Evolutionary conservation across 306 rosid genomes (phyloP), one percentile per base, ranked within the genome.

Genomic region (Betula pendula): DNA sequence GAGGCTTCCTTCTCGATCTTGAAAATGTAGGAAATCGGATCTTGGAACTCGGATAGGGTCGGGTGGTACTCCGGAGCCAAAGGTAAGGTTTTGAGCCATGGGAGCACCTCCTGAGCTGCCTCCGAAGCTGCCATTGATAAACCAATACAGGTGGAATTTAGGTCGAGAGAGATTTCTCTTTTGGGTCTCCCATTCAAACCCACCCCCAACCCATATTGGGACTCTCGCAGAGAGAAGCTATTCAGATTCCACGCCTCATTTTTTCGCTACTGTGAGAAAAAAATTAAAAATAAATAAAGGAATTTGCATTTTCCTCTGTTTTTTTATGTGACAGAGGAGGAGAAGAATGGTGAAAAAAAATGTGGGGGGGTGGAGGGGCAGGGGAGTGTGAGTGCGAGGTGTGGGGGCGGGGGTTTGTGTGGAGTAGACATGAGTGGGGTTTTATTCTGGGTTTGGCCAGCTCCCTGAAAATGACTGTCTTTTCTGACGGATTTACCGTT

Each of bases 1-100:
- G 98, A 96, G 7, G 99, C 99, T 72, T 96, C 96, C 53, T 92
- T 93, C 83, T 96, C 99, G 96, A 96, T 96, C 91, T 96, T 96
- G 81, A 89, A 96, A 87, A 96, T 96, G 96, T 96, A 96, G 5
- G 88, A 84, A 80, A 96, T 96, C 71, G 99, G 99, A 93, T 96
- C 99, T 84, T 91, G 94, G 73, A 96, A 96, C 90, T 96, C 99
- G 0, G 96, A 84, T 19, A 81, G 52, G 29, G 79, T 88, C 0
- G 99, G 99, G 10, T 89, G 80, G 80, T 92, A 96, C 80, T 91
- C 99, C 1, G 99, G 99, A 3, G 99, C 99, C 5, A 86, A 49
- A 22, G 99, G 98, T 53, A 96, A 84, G 71, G 98, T 85, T 82
- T 90, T 87, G 9, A 96, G 94, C 99, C 99, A 96, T 31, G 90